phyloP scores from a whole-genome alignment of 2,329 filamentous ascomycete genomes.

The Colletotrichum shisoi region DNA sequence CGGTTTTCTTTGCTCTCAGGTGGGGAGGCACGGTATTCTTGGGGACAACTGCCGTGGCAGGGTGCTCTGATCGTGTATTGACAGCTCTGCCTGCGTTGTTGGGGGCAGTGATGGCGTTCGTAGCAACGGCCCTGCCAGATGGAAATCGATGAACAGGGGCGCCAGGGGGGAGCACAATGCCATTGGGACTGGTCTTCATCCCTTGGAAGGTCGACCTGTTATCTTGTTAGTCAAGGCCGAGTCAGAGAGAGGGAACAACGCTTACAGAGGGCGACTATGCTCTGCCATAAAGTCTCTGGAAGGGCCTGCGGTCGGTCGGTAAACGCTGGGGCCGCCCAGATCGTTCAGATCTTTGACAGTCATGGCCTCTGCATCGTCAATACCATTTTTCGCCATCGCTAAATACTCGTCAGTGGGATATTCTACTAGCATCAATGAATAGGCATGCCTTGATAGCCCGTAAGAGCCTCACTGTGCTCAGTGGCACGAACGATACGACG shows the following conservation, averaged over 20 bases:
- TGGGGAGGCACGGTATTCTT: conserved; percentile 16
- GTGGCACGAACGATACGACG: conserved; percentile 2
- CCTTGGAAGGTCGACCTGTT: background rate
- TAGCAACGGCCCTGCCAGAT: background rate
- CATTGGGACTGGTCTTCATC: conserved; percentile 24
- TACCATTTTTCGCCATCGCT: conserved; percentile 42
- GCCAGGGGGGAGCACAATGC: conserved; percentile 22
- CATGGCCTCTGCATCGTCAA: conserved; percentile 47
- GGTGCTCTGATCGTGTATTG: background rate
- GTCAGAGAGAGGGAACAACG: background rate
- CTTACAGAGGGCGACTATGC: conserved; percentile 13
- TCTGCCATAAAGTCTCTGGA: background rate
- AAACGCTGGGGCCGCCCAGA: conserved; percentile 32
- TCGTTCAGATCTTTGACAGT: conserved; percentile 43
- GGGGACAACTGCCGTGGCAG: no score
- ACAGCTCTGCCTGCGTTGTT: no score
- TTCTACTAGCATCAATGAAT: background rate
- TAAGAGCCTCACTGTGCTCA: conserved; percentile 17
- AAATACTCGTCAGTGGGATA: background rate
- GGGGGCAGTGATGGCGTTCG: background rate
- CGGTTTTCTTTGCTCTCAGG: conserved; percentile 9
- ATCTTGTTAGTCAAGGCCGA: background rate
- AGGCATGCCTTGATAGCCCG: conserved; percentile 15
- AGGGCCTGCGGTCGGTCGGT: conserved; percentile 7
- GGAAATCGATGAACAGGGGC: conserved; percentile 2